Evolutionary conservation across 1,284 basidiomycete species (phyloP), one percentile per base, ranked within the genome.

Genomic region (Microbotryum scabiosae): DNA sequence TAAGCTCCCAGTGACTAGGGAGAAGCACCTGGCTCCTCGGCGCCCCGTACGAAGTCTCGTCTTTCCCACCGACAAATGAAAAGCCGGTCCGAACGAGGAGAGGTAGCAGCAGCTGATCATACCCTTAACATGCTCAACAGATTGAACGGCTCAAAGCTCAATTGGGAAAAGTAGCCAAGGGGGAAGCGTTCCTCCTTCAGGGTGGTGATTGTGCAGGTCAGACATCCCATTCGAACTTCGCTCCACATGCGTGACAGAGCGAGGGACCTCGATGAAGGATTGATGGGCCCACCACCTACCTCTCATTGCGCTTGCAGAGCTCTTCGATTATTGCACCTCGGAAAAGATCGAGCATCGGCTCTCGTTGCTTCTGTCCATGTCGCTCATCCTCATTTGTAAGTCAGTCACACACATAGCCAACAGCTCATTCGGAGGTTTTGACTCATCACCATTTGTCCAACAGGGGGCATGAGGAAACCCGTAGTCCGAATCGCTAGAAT

Each of bases 331-430:
- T 57, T 77, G 76, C 71, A 72, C 48, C 51, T 71, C 91, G 85
- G 85, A 90, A 76, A 93, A 93, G 64, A 93, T 98, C 68, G 86
- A 92, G 54, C 85, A 87, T 57, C 96, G 97, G 75, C 86, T 98
- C 58, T 93, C 92, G 6, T 82, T 98, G 26, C 90, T 96, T 68
- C 81, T 98, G 8, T 88, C 93, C 16, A 96, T 97, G 81, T 94
- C 90, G 20, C 81, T 98, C 51, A 90, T 98, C 69, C 60, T 72
- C 14, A 68, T 70, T 21, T 65, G 65, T 68, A 21, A 26, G 60
- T n/a, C 21, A 26, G 60, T n/a, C 21, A 30, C 25, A 21, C 23
- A 21, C 20, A 32, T 28, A 82, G 96, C 67, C 85, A 96, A 63
- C 94, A 91, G 87, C 93, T 91, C 57, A 88, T 85, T 20, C 85